Evolutionary conservation across 2,329 filamentous ascomycete genomes (phyloP), one percentile per base, ranked within the genome.

Genomic region (Xylariaceae sp.): DNA sequence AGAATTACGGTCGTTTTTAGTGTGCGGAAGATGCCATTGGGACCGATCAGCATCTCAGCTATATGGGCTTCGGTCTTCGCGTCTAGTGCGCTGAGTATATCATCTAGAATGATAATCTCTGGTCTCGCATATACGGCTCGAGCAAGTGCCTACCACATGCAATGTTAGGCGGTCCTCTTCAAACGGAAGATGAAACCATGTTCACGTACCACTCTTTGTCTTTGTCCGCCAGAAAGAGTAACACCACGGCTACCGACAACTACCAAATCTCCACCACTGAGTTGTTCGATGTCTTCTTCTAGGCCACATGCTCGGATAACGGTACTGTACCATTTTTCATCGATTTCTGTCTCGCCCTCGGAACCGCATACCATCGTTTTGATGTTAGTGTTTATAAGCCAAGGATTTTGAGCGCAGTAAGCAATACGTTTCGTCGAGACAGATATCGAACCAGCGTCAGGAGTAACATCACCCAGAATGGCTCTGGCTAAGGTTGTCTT

Each of bases 301-400:
- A 69, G 54, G 12, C 49, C 61, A 21, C 63, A 65, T 9, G 66
- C 61, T n/a, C 60, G 26, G 0, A 68, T 8, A 12, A 68, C 58
- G 7, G 43, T 46, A 2, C 54, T 43, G 36, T 75, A 75, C 6
- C 69, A 67, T 12, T 33, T 29, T 34, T 69, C 63, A 23, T 74
- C 71, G 19, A 69, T 74, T 6, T 64, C 43, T 19, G 36, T 50
- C 26, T 50, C 49, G 31, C 29, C 46, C 19, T 61, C 62, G 40
- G 69, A 68, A 31, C 72, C 70, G 2, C 69, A 37, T 16, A 75
- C 70, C 29, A 74, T 75, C 11, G 71, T 59, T 3, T 69, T 65
- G n/a, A 75, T 62, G 1, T 69, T 73, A 28, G 67, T 67, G 36
- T 73, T 74, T 39, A 68, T 65, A 6, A 74, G 63, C 71, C 72